phyloP scores from a whole-genome alignment of 1,284 basidiomycete species.

The Lignosus rhinocerotis region DNA sequence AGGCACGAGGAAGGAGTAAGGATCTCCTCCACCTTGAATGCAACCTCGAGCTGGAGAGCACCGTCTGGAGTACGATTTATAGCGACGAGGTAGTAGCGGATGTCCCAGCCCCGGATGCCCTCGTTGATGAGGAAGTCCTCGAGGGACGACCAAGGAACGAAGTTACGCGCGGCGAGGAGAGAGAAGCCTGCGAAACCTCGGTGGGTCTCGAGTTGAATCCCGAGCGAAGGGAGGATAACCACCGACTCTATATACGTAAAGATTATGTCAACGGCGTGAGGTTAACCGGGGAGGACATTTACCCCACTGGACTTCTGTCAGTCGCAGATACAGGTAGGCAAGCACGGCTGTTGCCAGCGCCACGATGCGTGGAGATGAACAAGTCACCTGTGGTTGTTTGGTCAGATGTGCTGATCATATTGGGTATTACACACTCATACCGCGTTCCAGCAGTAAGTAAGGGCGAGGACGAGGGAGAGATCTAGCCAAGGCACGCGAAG shows the following conservation, averaged over 20 bases:
- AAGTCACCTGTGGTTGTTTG: background rate
- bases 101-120: conserved; percentile 67
- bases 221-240: conserved; percentile 61
- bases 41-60: conserved; percentile 43
- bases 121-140: conserved; percentile 74
- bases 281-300: conserved; percentile 7
- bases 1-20: background rate
- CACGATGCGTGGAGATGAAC: background rate
- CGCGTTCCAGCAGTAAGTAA: conserved; percentile 17
- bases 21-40: conserved; percentile 47
- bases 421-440: background rate
- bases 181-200: conserved; percentile 51
- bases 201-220: conserved; percentile 72
- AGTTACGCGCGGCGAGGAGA: conserved; percentile 49
- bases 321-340: conserved; percentile 34
- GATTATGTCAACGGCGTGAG: background rate
- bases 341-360: conserved; percentile 9
- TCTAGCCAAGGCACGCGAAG: conserved; percentile 38
- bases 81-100: conserved; percentile 65
- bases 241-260: conserved; percentile 58
- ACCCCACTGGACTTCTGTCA: conserved; percentile 57
- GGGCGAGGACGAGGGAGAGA: conserved; percentile 34
- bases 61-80: conserved; percentile 38
- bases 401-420: background rate
- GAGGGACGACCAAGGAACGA: conserved; percentile 57